Evolutionary conservation across 2,329 filamentous ascomycete genomes (phyloP).

Genomic region (Beauveria sp.): DNA sequence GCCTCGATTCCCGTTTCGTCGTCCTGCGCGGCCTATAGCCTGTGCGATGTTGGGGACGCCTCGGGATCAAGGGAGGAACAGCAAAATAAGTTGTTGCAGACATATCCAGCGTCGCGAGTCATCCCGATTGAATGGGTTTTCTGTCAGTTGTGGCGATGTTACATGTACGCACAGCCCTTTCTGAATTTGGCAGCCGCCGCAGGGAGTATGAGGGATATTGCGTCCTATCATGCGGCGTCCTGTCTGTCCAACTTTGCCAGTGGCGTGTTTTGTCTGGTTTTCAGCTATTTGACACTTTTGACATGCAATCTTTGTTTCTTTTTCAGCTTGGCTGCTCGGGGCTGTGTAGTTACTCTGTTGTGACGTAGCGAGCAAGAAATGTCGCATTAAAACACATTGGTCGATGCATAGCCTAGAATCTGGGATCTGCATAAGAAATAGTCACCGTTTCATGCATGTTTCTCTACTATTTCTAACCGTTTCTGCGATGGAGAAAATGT

Average conservation of each 20-base stretch:
- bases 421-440: background rate
- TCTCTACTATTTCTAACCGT: background rate
- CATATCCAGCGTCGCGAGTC: too few species aligned
- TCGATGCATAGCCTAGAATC: background rate
- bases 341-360: background rate
- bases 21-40: background rate
- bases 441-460: background rate
- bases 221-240: background rate
- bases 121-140: background rate
- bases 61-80: background rate
- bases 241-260: background rate
- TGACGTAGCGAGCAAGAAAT: background rate
- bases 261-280: background rate
- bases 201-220: slow-evolving; percentile 1
- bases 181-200: background rate
- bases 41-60: too few species aligned
- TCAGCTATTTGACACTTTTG: background rate
- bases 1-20: background rate
- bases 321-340: background rate
- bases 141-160: background rate
- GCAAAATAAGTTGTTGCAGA: too few species aligned
- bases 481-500: background rate
- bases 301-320: background rate
- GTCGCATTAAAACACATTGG: background rate
- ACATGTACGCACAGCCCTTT: background rate